Percentiles rank a stretch among this genome's conserved stretches.
These are phyloP conservation scores for Beauveria sp. DNA, from an alignment of 2,329 filamentous ascomycete species.

Conservation along the genomic window DNA sequence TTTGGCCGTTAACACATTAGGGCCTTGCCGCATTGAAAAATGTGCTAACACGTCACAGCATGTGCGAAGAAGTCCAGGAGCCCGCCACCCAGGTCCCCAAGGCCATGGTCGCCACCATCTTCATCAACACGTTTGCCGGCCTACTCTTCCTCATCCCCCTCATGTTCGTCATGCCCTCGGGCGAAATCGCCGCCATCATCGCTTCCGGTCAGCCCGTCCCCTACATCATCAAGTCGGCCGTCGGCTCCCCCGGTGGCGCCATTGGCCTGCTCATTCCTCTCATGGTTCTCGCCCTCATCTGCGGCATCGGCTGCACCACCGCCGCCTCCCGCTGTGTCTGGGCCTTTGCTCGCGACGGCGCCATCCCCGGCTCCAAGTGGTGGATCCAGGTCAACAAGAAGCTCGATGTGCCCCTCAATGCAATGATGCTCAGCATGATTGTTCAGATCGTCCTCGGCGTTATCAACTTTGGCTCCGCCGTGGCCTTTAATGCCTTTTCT, in stretches of 20 bases:
- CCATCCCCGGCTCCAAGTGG: slow-evolving; percentile 53
- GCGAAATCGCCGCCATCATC: slow-evolving; percentile 45
- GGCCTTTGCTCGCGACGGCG: slow-evolving; percentile 64
- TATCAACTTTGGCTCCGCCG: slow-evolving; percentile 61
- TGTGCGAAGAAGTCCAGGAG: slow-evolving; percentile 65
- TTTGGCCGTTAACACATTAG: too few relatives aligned
- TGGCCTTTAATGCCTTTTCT: slow-evolving; percentile 67
- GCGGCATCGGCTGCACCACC: slow-evolving; percentile 62
- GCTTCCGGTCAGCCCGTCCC: slow-evolving; percentile 56
- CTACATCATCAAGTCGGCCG: slow-evolving; percentile 53
- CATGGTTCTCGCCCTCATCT: slow-evolving; percentile 58
- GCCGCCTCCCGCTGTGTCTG: slow-evolving; percentile 60
- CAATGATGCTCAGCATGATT: slow-evolving; percentile 64
- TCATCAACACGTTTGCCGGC: slow-evolving; percentile 59
- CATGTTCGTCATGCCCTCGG: slow-evolving; percentile 60
- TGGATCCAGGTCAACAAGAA: slow-evolving; percentile 56
- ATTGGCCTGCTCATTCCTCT: slow-evolving; percentile 57
- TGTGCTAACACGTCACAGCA: slow-evolving; percentile 33
- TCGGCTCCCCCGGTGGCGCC: slow-evolving; percentile 53
- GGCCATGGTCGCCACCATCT: slow-evolving; percentile 61
- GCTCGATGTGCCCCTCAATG: slow-evolving; percentile 60
- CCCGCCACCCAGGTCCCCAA: slow-evolving; percentile 63
- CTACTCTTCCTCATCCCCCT: slow-evolving; percentile 62
- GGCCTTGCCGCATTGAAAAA: not conserved
- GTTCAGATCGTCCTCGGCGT: slow-evolving; percentile 56